These are phyloP conservation scores for Calonectria montana DNA, from an alignment of 2,329 filamentous ascomycete species.

Conservation along the genomic window DNA sequence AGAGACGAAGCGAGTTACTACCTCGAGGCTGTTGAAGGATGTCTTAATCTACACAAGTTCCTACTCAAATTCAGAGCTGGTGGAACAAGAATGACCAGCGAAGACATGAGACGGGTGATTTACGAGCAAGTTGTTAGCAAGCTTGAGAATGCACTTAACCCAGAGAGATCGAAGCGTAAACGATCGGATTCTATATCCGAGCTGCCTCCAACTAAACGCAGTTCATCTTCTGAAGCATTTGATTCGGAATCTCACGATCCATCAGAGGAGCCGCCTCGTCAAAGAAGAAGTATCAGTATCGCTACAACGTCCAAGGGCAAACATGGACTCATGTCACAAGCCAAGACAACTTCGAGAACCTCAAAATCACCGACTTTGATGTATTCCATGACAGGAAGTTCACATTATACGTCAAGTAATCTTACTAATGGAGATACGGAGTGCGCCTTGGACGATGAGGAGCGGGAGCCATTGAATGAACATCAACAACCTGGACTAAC, in stretches of 20 bases:
- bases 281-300: neutral
- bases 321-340: neutral
- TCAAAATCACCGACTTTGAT: neutral
- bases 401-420: neutral
- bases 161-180: neutral
- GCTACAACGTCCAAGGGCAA: too few relatives aligned
- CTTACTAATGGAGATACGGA: too few relatives aligned
- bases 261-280: neutral
- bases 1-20: neutral
- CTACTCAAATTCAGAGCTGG: neutral
- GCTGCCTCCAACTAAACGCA: neutral
- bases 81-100: neutral
- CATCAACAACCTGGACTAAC: neutral
- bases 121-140: neutral
- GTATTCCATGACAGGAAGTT: neutral
- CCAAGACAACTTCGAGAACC: neutral
- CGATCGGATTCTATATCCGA: neutral
- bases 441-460: too few relatives aligned
- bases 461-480: too few relatives aligned
- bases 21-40: neutral
- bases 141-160: neutral
- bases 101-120: neutral
- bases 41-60: neutral
- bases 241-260: neutral
- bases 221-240: neutral